Conservation (phyloP, 306 rosid genomes). For the Prinsepia uniflora region DNA sequence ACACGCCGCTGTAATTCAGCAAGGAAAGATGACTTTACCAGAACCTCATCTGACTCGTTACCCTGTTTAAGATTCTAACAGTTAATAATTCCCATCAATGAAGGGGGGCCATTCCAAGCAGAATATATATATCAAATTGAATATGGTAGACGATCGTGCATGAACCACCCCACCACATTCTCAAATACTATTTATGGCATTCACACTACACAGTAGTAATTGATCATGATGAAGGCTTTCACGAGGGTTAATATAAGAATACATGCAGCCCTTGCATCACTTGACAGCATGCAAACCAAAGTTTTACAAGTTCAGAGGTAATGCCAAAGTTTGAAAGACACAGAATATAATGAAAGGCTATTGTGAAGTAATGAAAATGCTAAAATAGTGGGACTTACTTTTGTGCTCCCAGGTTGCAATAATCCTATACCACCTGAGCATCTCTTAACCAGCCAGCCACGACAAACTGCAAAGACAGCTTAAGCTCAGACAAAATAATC, state of each 20-base stretch:
- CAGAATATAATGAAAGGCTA: not conserved
- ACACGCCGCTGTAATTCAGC: conserved; percentile 92
- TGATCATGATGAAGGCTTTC: not conserved
- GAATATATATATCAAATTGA: not conserved
- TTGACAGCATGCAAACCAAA: not conserved
- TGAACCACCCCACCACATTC: not conserved
- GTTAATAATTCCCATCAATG: conserved; percentile 5
- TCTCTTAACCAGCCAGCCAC: conserved; percentile 89
- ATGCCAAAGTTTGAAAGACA: conserved; percentile 1
- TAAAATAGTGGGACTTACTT: conserved; percentile 43
- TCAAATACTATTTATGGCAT: not conserved
- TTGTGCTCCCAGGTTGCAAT: conserved; percentile 42
- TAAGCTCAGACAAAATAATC: conserved; percentile 25
- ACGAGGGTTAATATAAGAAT: not conserved
- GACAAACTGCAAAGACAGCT: conserved; percentile 54
- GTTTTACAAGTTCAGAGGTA: not conserved
- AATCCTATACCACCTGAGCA: conserved; percentile 81
- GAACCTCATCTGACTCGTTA: conserved; percentile 73
- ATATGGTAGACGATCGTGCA: not conserved
- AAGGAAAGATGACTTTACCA: conserved; percentile 89
- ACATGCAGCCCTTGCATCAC: not conserved
- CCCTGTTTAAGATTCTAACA: conserved; percentile 41
- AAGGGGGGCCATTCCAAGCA: not conserved
- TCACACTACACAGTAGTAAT: not conserved
- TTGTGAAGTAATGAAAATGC: conserved; percentile 18